Evolutionary conservation across 2,329 filamentous ascomycete genomes (phyloP), one percentile per base, ranked within the genome.

Genomic region (Teratosphaeria zuluensis): DNA sequence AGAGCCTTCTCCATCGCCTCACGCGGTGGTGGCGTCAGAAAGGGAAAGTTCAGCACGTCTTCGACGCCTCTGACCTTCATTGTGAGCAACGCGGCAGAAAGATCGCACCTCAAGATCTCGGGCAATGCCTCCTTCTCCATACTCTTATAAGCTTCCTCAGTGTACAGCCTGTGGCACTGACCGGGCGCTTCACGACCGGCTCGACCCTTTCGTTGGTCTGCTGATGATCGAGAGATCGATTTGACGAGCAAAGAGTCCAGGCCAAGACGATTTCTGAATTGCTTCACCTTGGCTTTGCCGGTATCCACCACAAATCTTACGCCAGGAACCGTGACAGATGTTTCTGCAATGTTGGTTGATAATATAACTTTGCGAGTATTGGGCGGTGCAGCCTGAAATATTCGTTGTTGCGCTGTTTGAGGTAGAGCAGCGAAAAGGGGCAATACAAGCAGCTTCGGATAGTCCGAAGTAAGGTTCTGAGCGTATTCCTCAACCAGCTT

Each of bases 321-420:
- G 1, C 94, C 94, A 0, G 92, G 88, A 0, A 99, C 92, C 0
- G 94, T 99, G 60, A 99, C 89, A 1, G 94, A 97, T 0, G 94
- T 97, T 73, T 99, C 94, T n/a, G 94, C 94, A 67, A 99, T 97
- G 69, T 99, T 99, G 14, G 94, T 99, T 0, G 92, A 87, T 0
- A 99, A 78, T 0, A 99, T 91, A 12, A 97, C 81, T 70, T 97
- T 97, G 51, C 94, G 83, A 0, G 90, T 95, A n/a, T 80, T 80
- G 2, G 84, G 82, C 0, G 84, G 83, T 24, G 88, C 81, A 0
- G 89, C 88, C 57, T 86, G 79, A 71, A 99, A 97, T 9, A 95
- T 91, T 24, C 85, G 83, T 64, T 95, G 89, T 67, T 99, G 94
- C 0, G 88, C 88, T 56, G 87, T 83, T 65, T 94, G 90, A 0